Base-by-base conservation (phyloP, 139 green algal genomes). In the Deuterostichococcus epilithicus region DNA sequence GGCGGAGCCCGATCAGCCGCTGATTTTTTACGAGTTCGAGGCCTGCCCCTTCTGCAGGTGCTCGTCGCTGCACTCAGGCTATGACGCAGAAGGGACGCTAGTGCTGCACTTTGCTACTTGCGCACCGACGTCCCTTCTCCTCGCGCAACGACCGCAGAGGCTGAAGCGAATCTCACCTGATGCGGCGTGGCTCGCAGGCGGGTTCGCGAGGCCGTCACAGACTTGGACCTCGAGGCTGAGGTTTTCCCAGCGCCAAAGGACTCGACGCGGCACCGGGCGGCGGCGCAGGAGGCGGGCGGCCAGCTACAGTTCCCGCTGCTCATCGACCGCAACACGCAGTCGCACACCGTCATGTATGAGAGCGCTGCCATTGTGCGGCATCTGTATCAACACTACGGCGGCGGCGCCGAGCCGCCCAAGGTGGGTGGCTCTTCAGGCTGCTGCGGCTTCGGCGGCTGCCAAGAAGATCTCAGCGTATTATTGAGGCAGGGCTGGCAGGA, bases 1-100 rank as follows among this genome's bases (percentile, higher is more conserved):
- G 2, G 30, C 2, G 23, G 52, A 73, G 28, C 89, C 89, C 1
- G 84, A 30, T 0, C 58, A 88, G 81, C 78, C 86, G 0, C 76
- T 94, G 30, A 80, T 86, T 81, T 74, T 93, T 22, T 94, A 92
- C 67, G 90, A 94, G 80, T 94, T 93, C 60, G 81, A 91, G 70
- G 81, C 75, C 15, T 94, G 90, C 76, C 90, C 90, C 33, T 94
- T 93, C 82, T 94, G 90, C 86, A 87, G 85, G 66, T 92, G 92
- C 5, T 20, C 59, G 23, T 4, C 26, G 59, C 25, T 32, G 59
- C 59, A 8, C 26, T 5, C 5, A 67, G 13, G 13, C 26, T 10
- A 5, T 67, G 59, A 10, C 5, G n/a, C 63, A 23, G 63, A 37
- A 15, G 15, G 18, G 45, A 18, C 45, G 13, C 45, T 60, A 60